Conservation (phyloP, 2,329 filamentous ascomycete genomes). For the Laburnicola sp. region DNA sequence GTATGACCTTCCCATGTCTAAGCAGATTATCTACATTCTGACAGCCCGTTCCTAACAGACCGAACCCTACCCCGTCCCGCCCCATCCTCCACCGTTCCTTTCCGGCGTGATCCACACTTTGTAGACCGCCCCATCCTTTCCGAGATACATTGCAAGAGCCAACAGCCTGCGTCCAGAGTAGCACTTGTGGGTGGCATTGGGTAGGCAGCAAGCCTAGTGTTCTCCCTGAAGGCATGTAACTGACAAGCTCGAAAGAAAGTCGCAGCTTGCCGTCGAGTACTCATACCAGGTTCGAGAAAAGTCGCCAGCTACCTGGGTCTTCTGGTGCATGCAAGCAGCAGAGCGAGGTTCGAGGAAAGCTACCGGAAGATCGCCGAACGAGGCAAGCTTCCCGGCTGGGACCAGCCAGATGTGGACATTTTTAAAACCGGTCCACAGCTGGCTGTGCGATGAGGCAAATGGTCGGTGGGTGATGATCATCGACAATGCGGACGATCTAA, state of each 20-base stretch:
- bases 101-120: constrained; percentile 27
- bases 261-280: constrained; percentile 26
- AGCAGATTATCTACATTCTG: background rate
- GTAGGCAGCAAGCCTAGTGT: constrained; percentile 9
- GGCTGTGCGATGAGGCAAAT: constrained; percentile 20
- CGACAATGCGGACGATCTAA: constrained; percentile 25
- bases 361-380: constrained; percentile 20
- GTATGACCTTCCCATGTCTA: background rate
- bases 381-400: constrained; percentile 9
- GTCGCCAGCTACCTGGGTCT: constrained; percentile 16
- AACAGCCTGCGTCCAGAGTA: constrained; percentile 14
- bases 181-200: constrained; percentile 33
- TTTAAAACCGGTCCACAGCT: constrained; percentile 17
- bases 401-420: constrained; percentile 15
- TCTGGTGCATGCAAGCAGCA: constrained; percentile 21
- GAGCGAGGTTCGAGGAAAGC: constrained; percentile 13
- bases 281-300: constrained; percentile 8
- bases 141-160: constrained; percentile 10
- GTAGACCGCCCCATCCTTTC: constrained; percentile 20
- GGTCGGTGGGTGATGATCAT: constrained; percentile 23
- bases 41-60: constrained; percentile 6
- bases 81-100: constrained; percentile 20
- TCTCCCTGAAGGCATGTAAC: no score
- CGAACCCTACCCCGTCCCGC: constrained; percentile 3
- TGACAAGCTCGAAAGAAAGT: no score